Base-by-base conservation (phyloP, 352 stramenopile genomes). In the Phytophthora boehmeriae region DNA sequence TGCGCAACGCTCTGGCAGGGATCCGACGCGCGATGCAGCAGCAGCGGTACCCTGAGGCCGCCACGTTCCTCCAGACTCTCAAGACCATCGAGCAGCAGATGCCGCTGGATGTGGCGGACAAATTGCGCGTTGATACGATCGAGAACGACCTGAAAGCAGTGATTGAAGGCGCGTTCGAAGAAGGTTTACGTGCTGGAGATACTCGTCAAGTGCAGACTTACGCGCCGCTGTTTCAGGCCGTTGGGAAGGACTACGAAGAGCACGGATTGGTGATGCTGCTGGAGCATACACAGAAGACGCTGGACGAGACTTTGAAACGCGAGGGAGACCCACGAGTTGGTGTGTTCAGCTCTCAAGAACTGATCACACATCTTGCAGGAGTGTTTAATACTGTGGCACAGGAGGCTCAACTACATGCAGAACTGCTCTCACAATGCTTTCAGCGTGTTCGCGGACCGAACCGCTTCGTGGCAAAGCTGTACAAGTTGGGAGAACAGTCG, bases 81-180 rank as follows among this genome's bases (percentile, higher is more conserved):
- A 88, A 93, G 35, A 75, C 63, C 9, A 91, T 94, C 28, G 86
- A 92, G 35, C 53, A 85, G 64, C 61, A 90, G 48, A 91, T 92
- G 76, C 55, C 74, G 13, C 62, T 96, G 41, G 88, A 95, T 55
- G 82, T 90, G 14, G 83, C 86, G 10, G 88, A 96, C 57, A 91
- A 90, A 45, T 57, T 96, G 51, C 86, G 86, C 34, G 71, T 96
- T 22, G 86, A 93, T 63, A 92, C 82, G 14, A 86, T 91, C 44
- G 88, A 96, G 70, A 92, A 77, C 54, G 86, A 96, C 45, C 75
- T 95, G 1, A 91, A 93, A 60, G 65, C 63, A 23, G 69, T 92
- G 30, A 87, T 96, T 65, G 84, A 94, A 68, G 71, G 71, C 20
- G 63, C 75, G 23, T 92, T 93, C 17, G 80, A 84, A 11, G 66